Evolutionary conservation across 1,139 yeast species (phyloP).

Genomic region (Hansenula sp.): DNA sequence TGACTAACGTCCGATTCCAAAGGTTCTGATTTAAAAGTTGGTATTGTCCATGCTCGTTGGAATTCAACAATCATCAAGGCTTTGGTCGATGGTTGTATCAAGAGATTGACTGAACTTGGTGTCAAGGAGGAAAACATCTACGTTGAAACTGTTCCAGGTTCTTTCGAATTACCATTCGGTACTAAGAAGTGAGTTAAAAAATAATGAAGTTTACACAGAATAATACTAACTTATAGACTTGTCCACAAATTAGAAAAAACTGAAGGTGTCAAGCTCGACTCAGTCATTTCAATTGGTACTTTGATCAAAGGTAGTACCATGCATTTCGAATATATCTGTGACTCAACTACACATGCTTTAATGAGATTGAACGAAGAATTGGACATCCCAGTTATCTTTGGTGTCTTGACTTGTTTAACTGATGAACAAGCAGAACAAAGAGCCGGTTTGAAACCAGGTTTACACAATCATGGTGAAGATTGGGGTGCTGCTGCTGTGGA

Average conservation of each 20-base stretch:
- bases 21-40: conserved; percentile 61
- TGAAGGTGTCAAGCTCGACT: conserved; percentile 60
- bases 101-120: conserved; percentile 55
- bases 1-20: background rate
- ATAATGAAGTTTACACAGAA: conserved; percentile 1
- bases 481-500: conserved; percentile 99
- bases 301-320: conserved; percentile 94
- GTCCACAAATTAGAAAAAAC: conserved; percentile 31
- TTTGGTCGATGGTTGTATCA: conserved; percentile 72
- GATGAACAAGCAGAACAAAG: conserved; percentile 92
- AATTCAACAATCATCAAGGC: conserved; percentile 72
- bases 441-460: conserved; percentile 79
- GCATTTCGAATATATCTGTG: conserved; percentile 98
- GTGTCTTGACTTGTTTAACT: conserved; percentile 87
- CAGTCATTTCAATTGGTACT: conserved; percentile 89
- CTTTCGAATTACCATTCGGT: conserved; percentile 89
- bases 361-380: conserved; percentile 77
- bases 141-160: conserved; percentile 88
- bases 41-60: conserved; percentile 96
- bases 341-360: conserved; percentile 78
- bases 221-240: background rate
- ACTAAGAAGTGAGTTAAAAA: conserved; percentile 35
- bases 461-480: conserved; percentile 96
- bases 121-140: conserved; percentile 74
- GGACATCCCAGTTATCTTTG: conserved; percentile 81